phyloP scores from a whole-genome alignment of 306 rosid genomes.

The Hippophae gyantsensis region DNA sequence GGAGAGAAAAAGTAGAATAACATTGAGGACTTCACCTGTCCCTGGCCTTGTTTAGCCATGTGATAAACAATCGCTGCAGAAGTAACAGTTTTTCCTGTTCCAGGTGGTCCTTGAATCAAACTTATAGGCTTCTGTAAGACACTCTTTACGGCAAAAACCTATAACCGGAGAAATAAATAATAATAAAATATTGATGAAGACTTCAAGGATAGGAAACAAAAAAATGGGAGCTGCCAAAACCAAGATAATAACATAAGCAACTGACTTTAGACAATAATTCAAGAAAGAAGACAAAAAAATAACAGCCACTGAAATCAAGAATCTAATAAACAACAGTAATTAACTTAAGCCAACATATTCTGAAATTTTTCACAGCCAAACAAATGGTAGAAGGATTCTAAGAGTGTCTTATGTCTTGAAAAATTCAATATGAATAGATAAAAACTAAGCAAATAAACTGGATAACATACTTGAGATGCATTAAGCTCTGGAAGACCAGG shows the following conservation, averaged over 20 bases:
- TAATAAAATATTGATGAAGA: neutral
- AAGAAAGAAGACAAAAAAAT: too few species aligned
- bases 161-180: slow-evolving; percentile 5
- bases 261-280: too few species aligned
- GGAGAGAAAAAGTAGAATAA: neutral
- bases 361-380: too few species aligned
- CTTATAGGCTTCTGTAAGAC: slow-evolving; percentile 99
- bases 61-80: slow-evolving; percentile 99
- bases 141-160: slow-evolving; percentile 98
- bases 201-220: too few species aligned
- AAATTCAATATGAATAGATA: neutral
- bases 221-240: too few species aligned
- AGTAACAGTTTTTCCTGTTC: slow-evolving; percentile 97
- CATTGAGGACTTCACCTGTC: slow-evolving; percentile 48
- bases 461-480: slow-evolving; percentile 82
- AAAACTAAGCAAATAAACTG: slow-evolving; percentile 13
- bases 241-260: too few species aligned
- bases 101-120: slow-evolving; percentile 99
- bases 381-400: too few species aligned
- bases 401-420: too few species aligned
- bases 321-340: too few species aligned
- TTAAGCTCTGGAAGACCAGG: slow-evolving; percentile 98
- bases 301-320: too few species aligned
- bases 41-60: slow-evolving; percentile 99
- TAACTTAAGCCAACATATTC: too few species aligned